These are phyloP conservation scores for Schizosaccharomyces octosporus DNA, from an alignment of 805 yeast genomes.

Conservation along the genomic window DNA sequence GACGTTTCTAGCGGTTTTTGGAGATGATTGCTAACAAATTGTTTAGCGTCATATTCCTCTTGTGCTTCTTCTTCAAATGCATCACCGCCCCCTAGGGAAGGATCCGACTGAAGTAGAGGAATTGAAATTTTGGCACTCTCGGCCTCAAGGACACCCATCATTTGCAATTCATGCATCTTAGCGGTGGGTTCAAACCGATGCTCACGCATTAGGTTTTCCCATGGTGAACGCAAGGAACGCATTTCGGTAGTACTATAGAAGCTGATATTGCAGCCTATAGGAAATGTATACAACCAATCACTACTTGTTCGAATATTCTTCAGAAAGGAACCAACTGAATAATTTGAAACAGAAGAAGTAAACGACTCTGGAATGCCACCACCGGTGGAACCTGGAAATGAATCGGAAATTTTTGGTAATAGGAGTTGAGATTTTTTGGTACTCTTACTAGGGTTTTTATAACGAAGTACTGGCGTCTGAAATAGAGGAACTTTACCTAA, in stretches of 20 bases:
- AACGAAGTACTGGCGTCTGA: constrained; percentile 69
- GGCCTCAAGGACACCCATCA: constrained; percentile 95
- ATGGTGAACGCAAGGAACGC: not conserved
- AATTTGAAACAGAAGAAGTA: constrained; percentile 10
- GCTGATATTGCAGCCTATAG: constrained; percentile 87
- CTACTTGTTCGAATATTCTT: constrained; percentile 6
- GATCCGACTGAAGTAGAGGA: constrained; percentile 23
- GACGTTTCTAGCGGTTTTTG: too few species aligned
- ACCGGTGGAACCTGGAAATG: not conserved
- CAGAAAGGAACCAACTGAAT: not conserved
- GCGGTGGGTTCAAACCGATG: constrained; percentile 68
- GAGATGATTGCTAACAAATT: constrained; percentile 50
- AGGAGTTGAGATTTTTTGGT: constrained; percentile 8
- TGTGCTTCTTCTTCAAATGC: constrained; percentile 5
- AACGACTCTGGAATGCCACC: constrained; percentile 12
- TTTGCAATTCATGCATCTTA: constrained; percentile 80
- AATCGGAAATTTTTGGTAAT: not conserved
- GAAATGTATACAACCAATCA: constrained; percentile 35
- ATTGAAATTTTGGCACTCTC: constrained; percentile 50
- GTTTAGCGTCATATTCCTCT: constrained; percentile 18
- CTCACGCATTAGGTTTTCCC: constrained; percentile 20
- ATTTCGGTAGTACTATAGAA: constrained; percentile 31
- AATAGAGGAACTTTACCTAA: constrained; percentile 79
- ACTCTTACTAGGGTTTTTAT: constrained; percentile 19
- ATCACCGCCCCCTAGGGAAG: not conserved